Evolutionary conservation across 1,284 basidiomycete genomes (phyloP).

Genomic region (Ustilago nuda): DNA sequence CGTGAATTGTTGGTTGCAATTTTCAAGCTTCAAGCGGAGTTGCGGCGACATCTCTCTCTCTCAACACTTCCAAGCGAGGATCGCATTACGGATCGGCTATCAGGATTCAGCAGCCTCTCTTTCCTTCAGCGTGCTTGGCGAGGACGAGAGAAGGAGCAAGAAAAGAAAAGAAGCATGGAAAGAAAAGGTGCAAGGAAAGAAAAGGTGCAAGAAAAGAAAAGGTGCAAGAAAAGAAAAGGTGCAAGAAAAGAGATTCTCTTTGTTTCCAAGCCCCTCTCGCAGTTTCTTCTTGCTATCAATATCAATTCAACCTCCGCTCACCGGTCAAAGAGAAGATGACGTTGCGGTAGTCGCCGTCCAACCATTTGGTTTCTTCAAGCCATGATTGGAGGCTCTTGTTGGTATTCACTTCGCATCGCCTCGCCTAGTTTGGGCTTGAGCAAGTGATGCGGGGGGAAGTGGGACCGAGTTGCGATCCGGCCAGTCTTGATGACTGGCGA

Average conservation of each 20-base stretch:
- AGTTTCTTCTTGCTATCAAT: background rate
- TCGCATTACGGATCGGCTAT: constrained; percentile 23
- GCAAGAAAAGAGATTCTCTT: background rate
- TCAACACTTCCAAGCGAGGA: constrained; percentile 19
- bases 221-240: background rate
- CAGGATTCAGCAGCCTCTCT: constrained; percentile 1
- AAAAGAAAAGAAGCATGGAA: background rate
- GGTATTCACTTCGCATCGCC: background rate
- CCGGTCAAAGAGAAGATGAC: background rate
- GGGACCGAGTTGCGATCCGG: background rate
- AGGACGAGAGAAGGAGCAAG: background rate
- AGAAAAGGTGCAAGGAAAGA: background rate
- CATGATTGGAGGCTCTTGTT: background rate
- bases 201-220: background rate
- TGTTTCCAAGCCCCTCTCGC: constrained; percentile 3
- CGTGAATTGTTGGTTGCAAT: constrained; percentile 10
- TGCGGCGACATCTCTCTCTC: constrained; percentile 17
- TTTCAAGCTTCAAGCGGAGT: constrained; percentile 18
- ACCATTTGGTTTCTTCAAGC: background rate
- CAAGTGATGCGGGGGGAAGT: too few relatives aligned
- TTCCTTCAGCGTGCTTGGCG: background rate
- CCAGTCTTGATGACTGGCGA: background rate
- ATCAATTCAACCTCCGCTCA: constrained; percentile 5
- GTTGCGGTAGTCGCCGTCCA: constrained; percentile 1
- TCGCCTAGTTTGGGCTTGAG: too few relatives aligned